These are phyloP conservation scores for Chenopodium album DNA, from an alignment of 148 eudicot genomes.

Conservation along the genomic window DNA sequence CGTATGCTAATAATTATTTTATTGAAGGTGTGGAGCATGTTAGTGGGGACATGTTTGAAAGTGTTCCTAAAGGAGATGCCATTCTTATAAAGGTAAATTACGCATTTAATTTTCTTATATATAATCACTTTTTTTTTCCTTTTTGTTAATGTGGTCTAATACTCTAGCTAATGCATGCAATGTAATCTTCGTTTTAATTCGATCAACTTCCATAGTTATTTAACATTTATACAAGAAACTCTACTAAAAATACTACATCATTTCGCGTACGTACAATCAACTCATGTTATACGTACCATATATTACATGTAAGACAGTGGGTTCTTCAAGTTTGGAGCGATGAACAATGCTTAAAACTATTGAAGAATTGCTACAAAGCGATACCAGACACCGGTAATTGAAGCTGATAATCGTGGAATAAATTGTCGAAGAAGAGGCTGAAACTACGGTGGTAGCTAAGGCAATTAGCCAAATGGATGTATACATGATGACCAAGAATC, in stretches of 20 bases:
- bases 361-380: constrained; percentile 39
- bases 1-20: too few relatives aligned
- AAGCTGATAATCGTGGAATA: constrained; percentile 42
- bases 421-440: constrained; percentile 31
- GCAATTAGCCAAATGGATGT: constrained; percentile 31
- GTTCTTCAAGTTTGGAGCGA: constrained; percentile 33
- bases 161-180: too few relatives aligned
- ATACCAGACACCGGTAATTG: constrained; percentile 34
- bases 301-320: too few relatives aligned
- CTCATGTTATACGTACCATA: too few relatives aligned
- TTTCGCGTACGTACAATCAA: too few relatives aligned
- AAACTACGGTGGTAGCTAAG: constrained; percentile 10
- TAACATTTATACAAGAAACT: too few relatives aligned
- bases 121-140: too few relatives aligned
- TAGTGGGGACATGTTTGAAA: constrained; percentile 31
- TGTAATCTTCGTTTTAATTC: too few relatives aligned
- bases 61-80: constrained; percentile 34
- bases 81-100: constrained; percentile 25
- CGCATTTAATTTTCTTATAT: too few relatives aligned
- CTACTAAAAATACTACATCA: too few relatives aligned
- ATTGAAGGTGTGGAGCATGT: constrained; percentile 27
- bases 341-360: constrained; percentile 36
- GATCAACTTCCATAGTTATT: too few relatives aligned
- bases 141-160: too few relatives aligned
- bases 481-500: constrained; percentile 24